Percentiles rank a stretch among this genome's conserved stretches.
phyloP scores from a whole-genome alignment of 2,329 filamentous ascomycete genomes.

The Phialocephala subalpina region DNA sequence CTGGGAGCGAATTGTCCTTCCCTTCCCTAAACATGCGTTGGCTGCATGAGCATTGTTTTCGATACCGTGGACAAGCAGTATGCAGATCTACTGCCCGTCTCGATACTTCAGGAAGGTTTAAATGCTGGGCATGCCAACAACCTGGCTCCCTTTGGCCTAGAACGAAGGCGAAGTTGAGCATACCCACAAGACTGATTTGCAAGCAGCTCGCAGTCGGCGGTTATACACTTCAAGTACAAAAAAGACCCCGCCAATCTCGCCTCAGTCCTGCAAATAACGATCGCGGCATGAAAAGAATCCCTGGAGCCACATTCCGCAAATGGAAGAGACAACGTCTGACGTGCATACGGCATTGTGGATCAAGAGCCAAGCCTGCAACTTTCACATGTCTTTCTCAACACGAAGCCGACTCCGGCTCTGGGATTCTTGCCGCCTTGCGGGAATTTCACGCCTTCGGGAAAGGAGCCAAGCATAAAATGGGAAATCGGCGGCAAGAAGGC shows the following conservation, averaged over 20 bases:
- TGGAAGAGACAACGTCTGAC: background rate
- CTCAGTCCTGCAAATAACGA: background rate
- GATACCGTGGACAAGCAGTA: background rate
- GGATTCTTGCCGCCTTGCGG: background rate
- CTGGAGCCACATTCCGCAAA: slow-evolving; percentile 1
- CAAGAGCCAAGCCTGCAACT: background rate
- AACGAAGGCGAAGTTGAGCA: no score
- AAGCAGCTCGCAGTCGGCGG: no score
- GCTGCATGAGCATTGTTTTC: background rate
- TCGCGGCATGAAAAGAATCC: background rate
- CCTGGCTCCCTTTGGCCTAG: no score
- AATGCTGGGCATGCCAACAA: no score
- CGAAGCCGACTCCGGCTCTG: background rate
- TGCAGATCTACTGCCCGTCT: background rate
- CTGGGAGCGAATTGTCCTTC: background rate
- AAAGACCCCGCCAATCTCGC: background rate
- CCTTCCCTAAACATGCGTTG: background rate
- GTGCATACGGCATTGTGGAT: background rate
- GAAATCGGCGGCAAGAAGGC: background rate
- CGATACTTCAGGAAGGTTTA: background rate
- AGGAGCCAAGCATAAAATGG: background rate
- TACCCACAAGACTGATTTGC: no score
- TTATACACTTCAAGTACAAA: background rate
- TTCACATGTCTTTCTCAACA: slow-evolving; percentile 1
- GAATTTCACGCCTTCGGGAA: background rate